These are phyloP conservation scores for Tuber indicum DNA, from an alignment of 495 filamentous ascomycete genomes.

Conservation along the genomic window DNA sequence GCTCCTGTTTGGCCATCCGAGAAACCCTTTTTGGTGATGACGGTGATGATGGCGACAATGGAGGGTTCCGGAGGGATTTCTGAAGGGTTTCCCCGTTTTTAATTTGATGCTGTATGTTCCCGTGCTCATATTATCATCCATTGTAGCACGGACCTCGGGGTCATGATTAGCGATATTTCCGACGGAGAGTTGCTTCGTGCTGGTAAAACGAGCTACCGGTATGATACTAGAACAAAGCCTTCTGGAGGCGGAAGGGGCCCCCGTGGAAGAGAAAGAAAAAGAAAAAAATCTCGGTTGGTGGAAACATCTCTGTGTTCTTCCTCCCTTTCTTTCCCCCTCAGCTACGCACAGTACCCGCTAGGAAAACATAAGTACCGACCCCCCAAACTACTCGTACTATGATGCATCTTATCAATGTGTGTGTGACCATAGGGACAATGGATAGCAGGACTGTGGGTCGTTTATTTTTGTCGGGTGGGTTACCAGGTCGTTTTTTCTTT, in stretches of 20 bases:
- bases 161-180: neutral
- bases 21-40: neutral
- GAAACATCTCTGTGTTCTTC: neutral
- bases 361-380: neutral
- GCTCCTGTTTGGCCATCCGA: neutral
- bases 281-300: neutral
- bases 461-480: neutral
- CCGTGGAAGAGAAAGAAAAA: neutral
- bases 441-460: neutral
- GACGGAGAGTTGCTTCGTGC: neutral
- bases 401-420: neutral
- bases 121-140: neutral
- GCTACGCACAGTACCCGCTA: neutral
- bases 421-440: neutral
- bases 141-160: neutral
- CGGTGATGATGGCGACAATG: neutral
- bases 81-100: neutral
- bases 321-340: neutral
- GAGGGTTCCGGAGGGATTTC: neutral
- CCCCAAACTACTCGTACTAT: neutral
- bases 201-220: neutral
- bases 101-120: neutral
- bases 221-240: neutral
- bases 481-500: neutral
- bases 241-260: neutral